Evolutionary conservation across 805 yeast species (phyloP).

Genomic region (Candida verbasci): DNA sequence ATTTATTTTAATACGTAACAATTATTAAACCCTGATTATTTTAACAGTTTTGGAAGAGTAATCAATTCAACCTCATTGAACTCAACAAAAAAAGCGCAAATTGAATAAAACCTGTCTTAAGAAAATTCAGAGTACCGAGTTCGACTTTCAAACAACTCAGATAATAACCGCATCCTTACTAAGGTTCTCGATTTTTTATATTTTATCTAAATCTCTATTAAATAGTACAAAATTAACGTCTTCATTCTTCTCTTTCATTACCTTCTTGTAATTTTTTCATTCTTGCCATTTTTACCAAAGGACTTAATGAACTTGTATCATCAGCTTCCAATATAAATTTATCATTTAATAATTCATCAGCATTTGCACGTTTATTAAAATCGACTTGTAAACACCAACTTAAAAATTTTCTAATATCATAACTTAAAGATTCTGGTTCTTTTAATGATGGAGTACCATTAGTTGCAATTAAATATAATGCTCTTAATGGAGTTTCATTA

Average conservation of each 20-base stretch:
- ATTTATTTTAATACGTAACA: too few species aligned
- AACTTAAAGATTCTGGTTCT: constrained; percentile 76
- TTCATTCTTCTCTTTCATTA: background rate
- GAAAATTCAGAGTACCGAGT: too few species aligned
- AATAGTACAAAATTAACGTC: too few species aligned
- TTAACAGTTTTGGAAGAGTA: too few species aligned
- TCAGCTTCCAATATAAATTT: constrained; percentile 62
- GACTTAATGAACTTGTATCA: constrained; percentile 58
- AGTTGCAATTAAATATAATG: constrained; percentile 89
- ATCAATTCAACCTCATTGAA: too few species aligned
- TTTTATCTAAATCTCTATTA: too few species aligned
- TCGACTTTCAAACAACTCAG: too few species aligned
- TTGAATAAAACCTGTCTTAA: too few species aligned
- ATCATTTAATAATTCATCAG: constrained; percentile 65
- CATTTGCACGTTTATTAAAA: constrained; percentile 74
- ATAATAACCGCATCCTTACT: too few species aligned
- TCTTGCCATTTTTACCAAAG: constrained; percentile 69
- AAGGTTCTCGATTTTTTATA: too few species aligned
- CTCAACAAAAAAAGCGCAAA: too few species aligned
- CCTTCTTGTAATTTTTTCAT: constrained; percentile 47
- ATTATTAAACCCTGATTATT: too few species aligned
- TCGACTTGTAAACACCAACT: constrained; percentile 78
- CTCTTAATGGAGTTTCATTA: constrained; percentile 93
- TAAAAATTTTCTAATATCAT: constrained; percentile 63
- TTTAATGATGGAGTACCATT: constrained; percentile 94